These are phyloP conservation scores for Gloeopeniophorella convolvens DNA, from an alignment of 768 basidiomycete species.

Conservation along the genomic window DNA sequence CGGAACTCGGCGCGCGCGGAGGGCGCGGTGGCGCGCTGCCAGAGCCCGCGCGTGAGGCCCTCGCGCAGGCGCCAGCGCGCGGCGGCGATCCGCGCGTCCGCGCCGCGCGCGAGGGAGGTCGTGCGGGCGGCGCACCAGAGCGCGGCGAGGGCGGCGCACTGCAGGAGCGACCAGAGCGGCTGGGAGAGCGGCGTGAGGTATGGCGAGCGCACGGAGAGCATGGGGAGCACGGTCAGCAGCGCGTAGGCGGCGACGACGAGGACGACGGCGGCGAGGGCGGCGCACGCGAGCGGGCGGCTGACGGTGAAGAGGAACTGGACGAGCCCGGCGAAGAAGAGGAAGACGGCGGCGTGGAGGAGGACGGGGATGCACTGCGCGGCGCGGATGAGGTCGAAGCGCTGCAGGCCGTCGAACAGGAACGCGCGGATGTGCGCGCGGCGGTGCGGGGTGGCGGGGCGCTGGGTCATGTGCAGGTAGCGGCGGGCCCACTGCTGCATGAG, in stretches of 20 bases:
- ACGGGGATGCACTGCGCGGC: neutral
- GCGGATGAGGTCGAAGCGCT: neutral
- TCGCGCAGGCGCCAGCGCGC: neutral
- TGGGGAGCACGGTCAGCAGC: neutral
- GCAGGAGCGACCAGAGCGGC: too few species aligned
- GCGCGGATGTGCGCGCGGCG: neutral
- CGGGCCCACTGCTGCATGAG: slow-evolving; percentile 8
- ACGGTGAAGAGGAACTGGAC: neutral
- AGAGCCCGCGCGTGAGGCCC: neutral
- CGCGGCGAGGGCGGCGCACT: too few species aligned
- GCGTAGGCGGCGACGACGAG: neutral
- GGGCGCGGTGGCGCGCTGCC: neutral
- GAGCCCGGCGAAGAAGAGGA: neutral
- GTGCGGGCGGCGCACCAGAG: too few species aligned
- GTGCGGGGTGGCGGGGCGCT: neutral
- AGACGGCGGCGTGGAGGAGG: neutral
- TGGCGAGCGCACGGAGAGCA: neutral
- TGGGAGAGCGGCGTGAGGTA: slow-evolving; percentile 1
- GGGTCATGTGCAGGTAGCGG: neutral
- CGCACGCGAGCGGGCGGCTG: neutral
- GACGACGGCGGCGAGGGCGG: neutral
- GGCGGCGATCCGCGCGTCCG: too few species aligned
- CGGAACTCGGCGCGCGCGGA: neutral
- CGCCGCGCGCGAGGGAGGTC: too few species aligned
- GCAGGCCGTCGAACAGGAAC: neutral